Evolutionary conservation across 1,284 basidiomycete species (phyloP).

Genomic region (Wolfiporia cocos): DNA sequence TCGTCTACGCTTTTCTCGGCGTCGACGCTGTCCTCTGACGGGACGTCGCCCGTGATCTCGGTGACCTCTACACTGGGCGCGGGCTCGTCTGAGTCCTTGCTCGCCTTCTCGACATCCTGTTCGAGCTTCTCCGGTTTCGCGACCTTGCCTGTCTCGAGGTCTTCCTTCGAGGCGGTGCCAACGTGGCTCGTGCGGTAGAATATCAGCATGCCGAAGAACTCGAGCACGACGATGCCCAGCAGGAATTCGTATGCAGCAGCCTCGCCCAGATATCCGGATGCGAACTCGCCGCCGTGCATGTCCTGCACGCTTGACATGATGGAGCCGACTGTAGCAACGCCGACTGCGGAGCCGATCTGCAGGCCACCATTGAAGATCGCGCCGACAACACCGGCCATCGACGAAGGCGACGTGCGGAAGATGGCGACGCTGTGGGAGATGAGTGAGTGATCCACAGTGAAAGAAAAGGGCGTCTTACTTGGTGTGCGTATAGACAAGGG

Average conservation of each 20-base stretch:
- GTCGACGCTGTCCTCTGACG: too few species aligned
- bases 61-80: too few species aligned
- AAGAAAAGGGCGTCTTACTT: conserved; percentile 6
- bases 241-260: conserved; percentile 13
- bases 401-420: conserved; percentile 15
- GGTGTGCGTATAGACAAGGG: conserved; percentile 13
- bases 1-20: too few species aligned
- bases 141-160: too few species aligned
- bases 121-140: too few species aligned
- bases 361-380: conserved; percentile 20
- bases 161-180: too few species aligned
- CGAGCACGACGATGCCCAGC: conserved; percentile 9
- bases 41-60: too few species aligned
- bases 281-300: conserved; percentile 10
- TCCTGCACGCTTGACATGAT: conserved; percentile 17
- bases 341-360: conserved; percentile 17
- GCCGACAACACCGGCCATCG: conserved; percentile 17
- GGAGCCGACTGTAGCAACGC: conserved; percentile 15
- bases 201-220: too few species aligned
- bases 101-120: too few species aligned
- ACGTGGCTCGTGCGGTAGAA: neutral
- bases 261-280: conserved; percentile 6
- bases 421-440: conserved; percentile 14
- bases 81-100: too few species aligned
- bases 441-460: neutral